Evolutionary conservation across 441 rosid genomes (phyloP).

Genomic region (Erodium trifolium): DNA sequence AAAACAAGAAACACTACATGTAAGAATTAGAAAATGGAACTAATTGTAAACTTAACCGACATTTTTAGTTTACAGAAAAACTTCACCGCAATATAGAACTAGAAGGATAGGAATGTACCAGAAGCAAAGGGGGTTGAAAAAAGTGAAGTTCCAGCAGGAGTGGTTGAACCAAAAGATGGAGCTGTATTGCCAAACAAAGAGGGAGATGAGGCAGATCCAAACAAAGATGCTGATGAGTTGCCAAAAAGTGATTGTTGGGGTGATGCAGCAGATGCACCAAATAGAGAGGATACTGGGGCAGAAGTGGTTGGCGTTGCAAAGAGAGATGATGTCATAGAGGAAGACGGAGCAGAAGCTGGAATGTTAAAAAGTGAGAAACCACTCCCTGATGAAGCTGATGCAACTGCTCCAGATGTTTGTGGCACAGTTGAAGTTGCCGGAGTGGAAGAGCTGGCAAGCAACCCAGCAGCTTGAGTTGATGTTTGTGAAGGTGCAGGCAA

Average conservation of each 20-base stretch:
- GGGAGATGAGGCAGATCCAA: too few relatives aligned
- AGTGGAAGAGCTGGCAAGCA: slow-evolving; percentile 37
- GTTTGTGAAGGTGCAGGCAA: slow-evolving; percentile 67
- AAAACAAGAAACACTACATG: neutral
- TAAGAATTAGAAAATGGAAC: neutral
- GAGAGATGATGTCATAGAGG: slow-evolving; percentile 36
- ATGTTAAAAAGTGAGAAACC: slow-evolving; percentile 59
- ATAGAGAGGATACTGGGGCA: too few relatives aligned
- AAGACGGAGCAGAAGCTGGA: slow-evolving; percentile 52
- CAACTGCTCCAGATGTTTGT: too few relatives aligned
- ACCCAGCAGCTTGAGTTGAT: slow-evolving; percentile 43
- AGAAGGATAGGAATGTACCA: slow-evolving; percentile 29
- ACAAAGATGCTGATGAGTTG: too few relatives aligned
- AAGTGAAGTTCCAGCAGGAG: slow-evolving; percentile 51
- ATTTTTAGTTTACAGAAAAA: neutral
- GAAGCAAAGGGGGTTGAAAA: slow-evolving; percentile 53
- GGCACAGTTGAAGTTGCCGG: too few relatives aligned
- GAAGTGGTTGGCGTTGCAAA: slow-evolving; percentile 23
- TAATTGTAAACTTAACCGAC: neutral
- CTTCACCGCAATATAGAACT: slow-evolving; percentile 4
- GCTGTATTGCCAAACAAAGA: slow-evolving; percentile 43
- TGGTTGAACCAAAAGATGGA: slow-evolving; percentile 43
- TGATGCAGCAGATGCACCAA: too few relatives aligned
- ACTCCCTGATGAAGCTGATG: slow-evolving; percentile 55
- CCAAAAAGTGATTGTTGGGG: too few relatives aligned